Evolutionary conservation across 1,284 basidiomycete genomes (phyloP).

Genomic region (Cutaneotrichosporon dermatis): DNA sequence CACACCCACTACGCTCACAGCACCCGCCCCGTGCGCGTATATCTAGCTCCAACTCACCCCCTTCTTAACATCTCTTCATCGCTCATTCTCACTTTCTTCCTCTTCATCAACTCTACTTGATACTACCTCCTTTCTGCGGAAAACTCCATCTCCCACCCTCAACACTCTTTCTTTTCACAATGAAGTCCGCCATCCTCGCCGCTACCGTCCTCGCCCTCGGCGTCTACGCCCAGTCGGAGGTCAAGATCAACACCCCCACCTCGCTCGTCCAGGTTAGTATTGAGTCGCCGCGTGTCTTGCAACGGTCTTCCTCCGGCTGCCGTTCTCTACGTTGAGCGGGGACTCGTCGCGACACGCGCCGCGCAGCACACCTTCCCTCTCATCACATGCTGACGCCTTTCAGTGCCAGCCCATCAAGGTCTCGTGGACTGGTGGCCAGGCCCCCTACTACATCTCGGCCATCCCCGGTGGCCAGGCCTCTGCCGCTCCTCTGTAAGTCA

Average conservation of each 20-base stretch:
- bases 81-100: neutral
- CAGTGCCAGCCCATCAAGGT: constrained; percentile 49
- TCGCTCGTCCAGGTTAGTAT: constrained; percentile 30
- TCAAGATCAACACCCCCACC: constrained; percentile 61
- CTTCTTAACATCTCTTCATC: neutral
- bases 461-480: constrained; percentile 63
- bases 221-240: constrained; percentile 44
- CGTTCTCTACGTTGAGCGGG: too few relatives aligned
- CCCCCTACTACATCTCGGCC: constrained; percentile 64
- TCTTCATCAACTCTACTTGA: constrained; percentile 3
- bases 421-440: constrained; percentile 57
- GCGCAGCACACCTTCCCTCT: too few relatives aligned
- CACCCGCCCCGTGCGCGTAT: neutral
- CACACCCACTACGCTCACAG: too few relatives aligned
- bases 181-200: constrained; percentile 18
- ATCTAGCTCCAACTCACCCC: neutral
- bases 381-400: neutral
- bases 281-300: too few relatives aligned
- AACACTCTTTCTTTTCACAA: constrained; percentile 18
- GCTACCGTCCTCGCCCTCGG: constrained; percentile 25
- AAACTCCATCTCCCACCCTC: neutral
- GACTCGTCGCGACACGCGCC: too few relatives aligned
- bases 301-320: too few relatives aligned
- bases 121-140: neutral
- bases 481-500: constrained; percentile 55